Evolutionary conservation across 495 filamentous ascomycete species (phyloP).

Genomic region (Pseudoneurospora amorphoporcata): DNA sequence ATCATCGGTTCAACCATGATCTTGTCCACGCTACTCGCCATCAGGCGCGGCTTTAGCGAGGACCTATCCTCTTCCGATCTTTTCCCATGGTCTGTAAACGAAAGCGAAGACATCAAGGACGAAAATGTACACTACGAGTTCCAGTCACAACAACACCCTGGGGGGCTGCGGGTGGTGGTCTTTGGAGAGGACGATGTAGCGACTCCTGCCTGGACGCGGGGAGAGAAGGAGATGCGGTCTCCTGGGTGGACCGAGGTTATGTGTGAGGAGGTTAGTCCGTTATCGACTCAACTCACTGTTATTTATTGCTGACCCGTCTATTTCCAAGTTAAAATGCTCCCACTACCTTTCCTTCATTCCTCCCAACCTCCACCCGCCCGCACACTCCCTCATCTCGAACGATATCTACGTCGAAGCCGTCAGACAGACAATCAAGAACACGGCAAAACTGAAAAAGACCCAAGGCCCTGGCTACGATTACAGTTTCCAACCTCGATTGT

Average conservation of each 20-base stretch:
- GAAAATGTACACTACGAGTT: neutral
- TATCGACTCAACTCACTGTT: neutral
- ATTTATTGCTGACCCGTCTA: constrained; percentile 18
- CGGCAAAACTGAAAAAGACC: neutral
- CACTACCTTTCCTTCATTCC: constrained; percentile 23
- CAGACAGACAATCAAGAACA: constrained; percentile 1
- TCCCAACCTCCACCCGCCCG: constrained; percentile 6
- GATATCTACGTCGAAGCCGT: constrained; percentile 21
- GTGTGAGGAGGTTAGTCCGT: constrained; percentile 15
- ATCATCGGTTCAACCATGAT: constrained; percentile 8
- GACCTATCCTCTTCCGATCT: neutral
- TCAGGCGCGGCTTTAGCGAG: neutral
- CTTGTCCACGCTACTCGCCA: constrained; percentile 12
- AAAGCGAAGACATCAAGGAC: neutral
- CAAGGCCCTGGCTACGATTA: constrained; percentile 23
- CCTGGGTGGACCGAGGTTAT: constrained; percentile 18
- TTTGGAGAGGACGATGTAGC: constrained; percentile 25
- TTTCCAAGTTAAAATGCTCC: constrained; percentile 26
- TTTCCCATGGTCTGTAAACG: neutral
- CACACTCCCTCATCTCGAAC: constrained; percentile 22
- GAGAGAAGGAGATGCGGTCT: constrained; percentile 3
- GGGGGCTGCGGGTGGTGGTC: constrained; percentile 21
- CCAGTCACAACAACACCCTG: neutral
- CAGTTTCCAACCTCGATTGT: constrained; percentile 25
- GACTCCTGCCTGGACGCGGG: constrained; percentile 9